These are phyloP conservation scores for Euphrasia arctica DNA, from an alignment of 305 asterid species.

Conservation along the genomic window DNA sequence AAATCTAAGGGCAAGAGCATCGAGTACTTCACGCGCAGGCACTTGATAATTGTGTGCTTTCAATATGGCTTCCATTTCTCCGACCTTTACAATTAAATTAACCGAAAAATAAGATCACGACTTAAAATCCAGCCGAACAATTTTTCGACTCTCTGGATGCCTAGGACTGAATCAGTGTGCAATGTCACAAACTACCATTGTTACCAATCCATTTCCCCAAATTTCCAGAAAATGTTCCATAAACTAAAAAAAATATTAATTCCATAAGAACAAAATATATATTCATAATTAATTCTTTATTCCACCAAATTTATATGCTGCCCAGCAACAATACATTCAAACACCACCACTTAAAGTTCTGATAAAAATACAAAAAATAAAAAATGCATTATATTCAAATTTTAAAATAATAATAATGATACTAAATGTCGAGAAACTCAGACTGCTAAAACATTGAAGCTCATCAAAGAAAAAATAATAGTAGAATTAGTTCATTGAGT, in stretches of 20 bases:
- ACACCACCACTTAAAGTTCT: not conserved
- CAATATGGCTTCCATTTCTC: conserved; percentile 82
- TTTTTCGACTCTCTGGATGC: not conserved
- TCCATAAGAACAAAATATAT: not conserved
- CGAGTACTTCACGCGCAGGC: conserved; percentile 62
- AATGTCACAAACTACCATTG: not conserved
- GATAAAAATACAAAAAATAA: not conserved
- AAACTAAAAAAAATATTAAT: not conserved
- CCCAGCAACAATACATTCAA: not conserved
- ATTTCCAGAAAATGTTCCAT: conserved; percentile 7
- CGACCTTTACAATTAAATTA: conserved; percentile 45
- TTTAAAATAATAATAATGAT: not conserved
- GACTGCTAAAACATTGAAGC: no score
- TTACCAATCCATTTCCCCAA: not conserved
- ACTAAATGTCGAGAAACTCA: no score
- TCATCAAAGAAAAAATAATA: not conserved
- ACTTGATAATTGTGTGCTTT: conserved; percentile 67
- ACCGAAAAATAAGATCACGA: not conserved
- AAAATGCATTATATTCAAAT: not conserved
- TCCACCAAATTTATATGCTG: not conserved
- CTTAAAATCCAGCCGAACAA: not conserved
- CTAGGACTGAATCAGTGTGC: not conserved
- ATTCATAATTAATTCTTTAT: not conserved
- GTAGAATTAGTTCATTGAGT: not conserved
- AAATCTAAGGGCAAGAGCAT: conserved; percentile 51